phyloP scores from a whole-genome alignment of 1,284 basidiomycete species.

The Boletus holoroseus region DNA sequence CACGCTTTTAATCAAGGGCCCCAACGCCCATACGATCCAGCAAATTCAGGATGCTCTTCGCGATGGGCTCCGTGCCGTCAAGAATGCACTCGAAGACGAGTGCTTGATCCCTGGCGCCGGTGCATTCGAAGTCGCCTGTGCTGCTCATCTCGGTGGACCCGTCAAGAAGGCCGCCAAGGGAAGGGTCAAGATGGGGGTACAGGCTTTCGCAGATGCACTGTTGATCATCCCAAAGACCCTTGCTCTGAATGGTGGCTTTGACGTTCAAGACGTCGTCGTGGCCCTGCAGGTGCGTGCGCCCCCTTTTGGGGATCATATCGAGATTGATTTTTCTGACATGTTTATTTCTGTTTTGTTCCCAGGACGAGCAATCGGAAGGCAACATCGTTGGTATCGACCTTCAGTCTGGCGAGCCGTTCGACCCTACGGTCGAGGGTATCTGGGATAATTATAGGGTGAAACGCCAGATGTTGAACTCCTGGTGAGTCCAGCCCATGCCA shows the following conservation, averaged over 20 bases:
- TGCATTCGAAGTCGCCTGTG: conserved; percentile 95
- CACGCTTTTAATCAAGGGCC: conserved; percentile 97
- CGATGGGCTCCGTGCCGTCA: conserved; percentile 93
- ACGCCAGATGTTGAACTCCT: conserved; percentile 96
- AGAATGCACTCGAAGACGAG: conserved; percentile 94
- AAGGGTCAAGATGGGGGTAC: conserved; percentile 95
- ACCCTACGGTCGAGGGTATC: conserved; percentile 91
- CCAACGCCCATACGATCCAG: conserved; percentile 92
- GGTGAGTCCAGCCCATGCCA: conserved; percentile 46
- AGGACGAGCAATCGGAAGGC: conserved; percentile 93
- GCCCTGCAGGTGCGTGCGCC: conserved; percentile 64
- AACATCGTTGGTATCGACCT: conserved; percentile 89
- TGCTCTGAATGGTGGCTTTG: conserved; percentile 94
- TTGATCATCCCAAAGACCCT: conserved; percentile 96
- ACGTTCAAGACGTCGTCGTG: conserved; percentile 94
- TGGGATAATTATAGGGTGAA: conserved; percentile 99
- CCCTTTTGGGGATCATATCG: conserved; percentile 4
- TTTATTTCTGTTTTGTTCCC: conserved; percentile 9
- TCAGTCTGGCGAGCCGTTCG: conserved; percentile 92
- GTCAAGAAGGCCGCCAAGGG: conserved; percentile 89
- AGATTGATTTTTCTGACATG: conserved; percentile 13
- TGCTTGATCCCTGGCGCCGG: conserved; percentile 91
- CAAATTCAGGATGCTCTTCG: conserved; percentile 97
- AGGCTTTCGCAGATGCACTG: conserved; percentile 94
- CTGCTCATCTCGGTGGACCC: conserved; percentile 73